phyloP scores from a whole-genome alignment of 2,329 filamentous ascomycete genomes.

The Chaetomium strumarium region DNA sequence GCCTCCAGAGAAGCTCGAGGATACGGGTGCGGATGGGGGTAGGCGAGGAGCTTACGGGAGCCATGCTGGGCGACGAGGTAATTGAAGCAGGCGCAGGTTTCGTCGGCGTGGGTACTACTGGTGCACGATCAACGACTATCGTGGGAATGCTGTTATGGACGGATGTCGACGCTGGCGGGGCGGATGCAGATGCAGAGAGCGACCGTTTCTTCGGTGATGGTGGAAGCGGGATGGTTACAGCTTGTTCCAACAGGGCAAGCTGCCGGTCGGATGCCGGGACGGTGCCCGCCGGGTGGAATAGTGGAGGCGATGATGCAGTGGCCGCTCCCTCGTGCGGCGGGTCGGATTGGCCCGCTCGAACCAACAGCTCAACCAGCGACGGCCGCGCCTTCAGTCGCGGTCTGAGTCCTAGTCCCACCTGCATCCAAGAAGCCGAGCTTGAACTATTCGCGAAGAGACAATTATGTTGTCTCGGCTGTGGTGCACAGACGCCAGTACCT shows the following conservation, averaged over 20 bases:
- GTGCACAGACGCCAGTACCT: neutral
- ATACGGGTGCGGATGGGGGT: conserved; percentile 1
- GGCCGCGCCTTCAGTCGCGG: conserved; percentile 47
- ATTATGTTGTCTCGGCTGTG: neutral
- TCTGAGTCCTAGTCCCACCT: conserved; percentile 45
- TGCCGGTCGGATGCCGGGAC: conserved; percentile 25
- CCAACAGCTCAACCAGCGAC: conserved; percentile 47
- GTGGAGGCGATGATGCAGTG: conserved; percentile 26
- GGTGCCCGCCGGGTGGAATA: conserved; percentile 16
- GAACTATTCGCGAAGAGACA: neutral
- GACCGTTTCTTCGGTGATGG: conserved; percentile 21
- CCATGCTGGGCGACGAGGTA: conserved; percentile 40
- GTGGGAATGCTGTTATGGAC: conserved; percentile 9
- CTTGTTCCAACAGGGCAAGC: conserved; percentile 25
- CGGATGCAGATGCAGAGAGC: conserved; percentile 6
- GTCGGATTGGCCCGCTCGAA: conserved; percentile 29
- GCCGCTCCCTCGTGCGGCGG: conserved; percentile 7
- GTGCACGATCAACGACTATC: conserved; percentile 25
- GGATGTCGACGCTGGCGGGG: conserved; percentile 12
- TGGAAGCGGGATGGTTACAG: conserved; percentile 26
- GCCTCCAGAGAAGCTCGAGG: neutral
- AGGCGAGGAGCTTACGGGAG: conserved; percentile 43
- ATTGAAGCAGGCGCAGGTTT: conserved; percentile 23
- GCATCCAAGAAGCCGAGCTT: conserved; percentile 40
- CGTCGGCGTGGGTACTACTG: conserved; percentile 29